Base-by-base conservation (phyloP, 176 grass and related monocot species). In the Zea luxurians region DNA sequence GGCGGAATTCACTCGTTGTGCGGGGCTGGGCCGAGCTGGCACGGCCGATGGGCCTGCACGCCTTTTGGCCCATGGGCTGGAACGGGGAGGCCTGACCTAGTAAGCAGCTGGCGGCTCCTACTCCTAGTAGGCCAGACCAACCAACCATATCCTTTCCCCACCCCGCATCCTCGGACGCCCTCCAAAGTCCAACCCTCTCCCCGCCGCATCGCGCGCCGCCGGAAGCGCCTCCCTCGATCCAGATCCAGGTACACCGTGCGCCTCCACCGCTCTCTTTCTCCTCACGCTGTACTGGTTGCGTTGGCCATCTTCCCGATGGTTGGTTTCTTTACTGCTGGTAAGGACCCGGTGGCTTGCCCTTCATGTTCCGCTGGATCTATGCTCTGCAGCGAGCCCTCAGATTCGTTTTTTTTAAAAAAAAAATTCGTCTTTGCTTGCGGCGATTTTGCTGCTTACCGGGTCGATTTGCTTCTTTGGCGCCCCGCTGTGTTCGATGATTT, bases 121-220 rank as follows among this genome's bases (percentile, higher is more conserved):
- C n/a, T n/a, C n/a, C 48, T 12, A 15, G 2, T 1, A 52, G 49
- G 49, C 49, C 35, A 64, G 61, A 38, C 2, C 5, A 36, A 64
- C 60, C 54, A 58, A 48, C 54, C 63, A 78, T 78, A 78, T 78
- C 61, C 48, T 46, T 12, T 49, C 59, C 43, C 42, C 20, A 63
- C 27, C 46, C 74, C 13, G 7, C 5, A 10, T 27, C 18, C 18
- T 0, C 20, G 10, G 40, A 1, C 45, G 3, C 15, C 34, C 60
- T 20, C 13, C 4, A 27, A 27, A 27, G 27, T 27, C 27, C 27
- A 61, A 1, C 2, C 20, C 20, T 48, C 27, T 7, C 44, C 75
- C 13, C 45, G 61, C 75, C 76, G 76, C 61, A 27, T 27, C 75
- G 43, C 74, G n/a, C 71, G 52, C 49, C 16, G 16, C 35, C 13